Base-by-base conservation (phyloP, 805 yeast species). In the Crinitomyces ghanaensis region DNA sequence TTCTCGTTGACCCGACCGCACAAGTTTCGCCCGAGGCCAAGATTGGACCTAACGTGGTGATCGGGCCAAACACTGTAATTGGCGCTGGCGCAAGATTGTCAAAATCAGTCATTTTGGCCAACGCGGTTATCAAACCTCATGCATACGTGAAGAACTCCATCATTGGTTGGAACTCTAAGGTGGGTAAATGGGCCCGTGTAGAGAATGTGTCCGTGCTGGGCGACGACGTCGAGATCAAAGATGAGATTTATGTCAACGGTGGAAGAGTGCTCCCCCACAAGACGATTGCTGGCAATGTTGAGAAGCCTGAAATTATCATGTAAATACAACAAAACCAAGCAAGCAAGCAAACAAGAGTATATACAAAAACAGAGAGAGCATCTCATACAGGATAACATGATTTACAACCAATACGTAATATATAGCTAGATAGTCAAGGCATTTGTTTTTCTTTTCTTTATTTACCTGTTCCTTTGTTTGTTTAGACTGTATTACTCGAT, bases 201-300 rank as follows among this genome's bases (percentile, higher is more conserved):
- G 97, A 91, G 66, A 95, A 95, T 69, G 82, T 77, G 53, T 82
- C 96, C 43, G 98, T 91, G 40, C 74, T 91, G 55, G 99, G 98
- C 68, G 99, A 91, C 63, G 99, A 91, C 50, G 99, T 91, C 47
- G 93, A 86, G 61, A 84, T 91, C 60, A 84, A 88, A 70, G 96
- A 91, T 60, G 99, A 88, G 72, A 74, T 91, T 60, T 91, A 91
- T 73, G 93, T 91, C 54, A 91, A 91, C 65, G 99, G 99, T 65
- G 99, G 96, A 66, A 85, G 91, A 63, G 96, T 91, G 48, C 76
- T 91, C 59, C 99, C 99, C 49, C 98, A 91, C 76, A 91, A 91
- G 73, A 71, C 95, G 42, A 88, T 91, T 62, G 79, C 94, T 45
- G 72, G 85, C 48, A 91, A 91, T 62, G 95, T 91, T 61, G 97